phyloP scores from a whole-genome alignment of 2,329 filamentous ascomycete species.

The Ophiostoma tasmaniense region DNA sequence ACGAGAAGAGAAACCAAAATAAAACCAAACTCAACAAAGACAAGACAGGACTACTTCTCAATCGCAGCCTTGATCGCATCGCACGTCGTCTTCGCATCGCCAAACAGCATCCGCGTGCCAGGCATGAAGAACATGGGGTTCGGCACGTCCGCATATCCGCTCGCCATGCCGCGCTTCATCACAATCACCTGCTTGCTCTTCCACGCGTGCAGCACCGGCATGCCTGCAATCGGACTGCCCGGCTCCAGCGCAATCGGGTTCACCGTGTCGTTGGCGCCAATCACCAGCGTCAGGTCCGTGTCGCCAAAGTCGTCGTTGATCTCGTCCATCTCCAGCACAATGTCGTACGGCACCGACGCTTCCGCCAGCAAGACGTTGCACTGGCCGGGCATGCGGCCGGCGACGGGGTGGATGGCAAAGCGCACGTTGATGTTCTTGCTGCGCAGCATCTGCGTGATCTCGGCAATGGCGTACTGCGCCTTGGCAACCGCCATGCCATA shows the following conservation, averaged over 20 bases:
- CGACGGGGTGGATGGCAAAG: conserved; percentile 85
- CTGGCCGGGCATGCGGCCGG: conserved; percentile 86
- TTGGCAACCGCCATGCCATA: conserved; percentile 95
- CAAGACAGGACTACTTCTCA: not conserved
- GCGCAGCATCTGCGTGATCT: conserved; percentile 68
- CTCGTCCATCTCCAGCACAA: conserved; percentile 91
- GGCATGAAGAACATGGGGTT: conserved; percentile 95
- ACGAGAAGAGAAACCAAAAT: not conserved
- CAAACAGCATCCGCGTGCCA: conserved; percentile 83
- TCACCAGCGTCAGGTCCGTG: conserved; percentile 79
- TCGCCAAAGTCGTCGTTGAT: conserved; percentile 87
- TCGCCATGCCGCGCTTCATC: conserved; percentile 87
- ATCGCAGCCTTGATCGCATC: conserved; percentile 39
- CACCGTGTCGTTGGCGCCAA: conserved; percentile 87
- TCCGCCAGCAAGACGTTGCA: conserved; percentile 87
- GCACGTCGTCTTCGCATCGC: conserved; percentile 76
- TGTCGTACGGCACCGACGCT: conserved; percentile 81
- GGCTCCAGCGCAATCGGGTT: conserved; percentile 83
- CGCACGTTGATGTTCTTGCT: conserved; percentile 70
- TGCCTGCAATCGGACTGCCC: conserved; percentile 76
- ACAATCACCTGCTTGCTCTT: conserved; percentile 89
- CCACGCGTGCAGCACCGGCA: conserved; percentile 89
- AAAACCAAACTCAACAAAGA: too few species aligned
- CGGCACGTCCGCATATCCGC: conserved; percentile 81
- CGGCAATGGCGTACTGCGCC: conserved; percentile 81